Conservation (phyloP, 2,329 filamentous ascomycete species). For the Esteya vermicola region DNA sequence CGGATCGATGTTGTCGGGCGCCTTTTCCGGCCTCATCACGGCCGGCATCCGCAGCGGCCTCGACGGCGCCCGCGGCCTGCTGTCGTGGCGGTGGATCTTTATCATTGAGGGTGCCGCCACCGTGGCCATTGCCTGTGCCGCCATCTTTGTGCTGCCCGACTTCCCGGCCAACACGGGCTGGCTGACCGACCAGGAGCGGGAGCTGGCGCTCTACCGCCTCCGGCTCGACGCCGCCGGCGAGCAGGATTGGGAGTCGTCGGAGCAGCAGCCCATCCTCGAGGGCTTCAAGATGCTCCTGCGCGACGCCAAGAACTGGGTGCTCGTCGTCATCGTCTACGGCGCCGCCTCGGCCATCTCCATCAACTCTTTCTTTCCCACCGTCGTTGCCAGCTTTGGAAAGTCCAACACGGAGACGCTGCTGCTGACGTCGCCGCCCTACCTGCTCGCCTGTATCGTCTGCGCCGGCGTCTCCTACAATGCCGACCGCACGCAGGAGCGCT, state of each 20-base stretch:
- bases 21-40: slow-evolving; percentile 46
- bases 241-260: slow-evolving; percentile 44
- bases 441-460: slow-evolving; percentile 45
- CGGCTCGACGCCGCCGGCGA: slow-evolving; percentile 36
- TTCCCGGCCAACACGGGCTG: slow-evolving; percentile 37
- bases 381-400: slow-evolving; percentile 50
- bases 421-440: slow-evolving; percentile 52
- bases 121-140: slow-evolving; percentile 10
- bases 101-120: slow-evolving; percentile 7
- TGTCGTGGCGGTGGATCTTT: slow-evolving; percentile 7
- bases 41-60: slow-evolving; percentile 47
- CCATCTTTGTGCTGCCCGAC: slow-evolving; percentile 35
- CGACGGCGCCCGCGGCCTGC: slow-evolving; percentile 14
- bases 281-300: slow-evolving; percentile 33
- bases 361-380: slow-evolving; percentile 57
- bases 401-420: slow-evolving; percentile 43
- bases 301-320: slow-evolving; percentile 46
- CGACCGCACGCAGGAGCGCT: slow-evolving; percentile 57
- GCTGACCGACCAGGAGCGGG: slow-evolving; percentile 28
- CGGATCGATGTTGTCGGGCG: slow-evolving; percentile 49
- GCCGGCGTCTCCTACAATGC: slow-evolving; percentile 56
- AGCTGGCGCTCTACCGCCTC: slow-evolving; percentile 28
- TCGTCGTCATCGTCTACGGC: slow-evolving; percentile 43
- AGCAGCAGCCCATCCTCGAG: slow-evolving; percentile 39
- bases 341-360: slow-evolving; percentile 41